These are phyloP conservation scores for Nidularia pulvinata DNA, from an alignment of 768 basidiomycete species.

Conservation along the genomic window DNA sequence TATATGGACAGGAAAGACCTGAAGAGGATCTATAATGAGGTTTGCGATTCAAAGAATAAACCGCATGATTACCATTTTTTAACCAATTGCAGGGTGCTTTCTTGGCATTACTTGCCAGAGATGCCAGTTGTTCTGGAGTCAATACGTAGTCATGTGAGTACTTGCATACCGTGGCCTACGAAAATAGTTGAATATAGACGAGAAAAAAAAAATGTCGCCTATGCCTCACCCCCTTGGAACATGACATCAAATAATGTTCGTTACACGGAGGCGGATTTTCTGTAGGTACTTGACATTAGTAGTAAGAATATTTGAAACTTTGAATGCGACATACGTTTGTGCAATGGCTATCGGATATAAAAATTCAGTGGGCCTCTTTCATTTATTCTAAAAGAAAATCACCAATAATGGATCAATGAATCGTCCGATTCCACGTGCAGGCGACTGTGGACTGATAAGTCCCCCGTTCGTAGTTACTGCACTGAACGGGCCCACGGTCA, in stretches of 20 bases:
- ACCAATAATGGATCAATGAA: slow-evolving; percentile 68
- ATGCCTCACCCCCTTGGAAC: slow-evolving; percentile 69
- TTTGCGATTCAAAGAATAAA: neutral
- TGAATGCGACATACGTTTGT: slow-evolving; percentile 59
- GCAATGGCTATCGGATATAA: slow-evolving; percentile 52
- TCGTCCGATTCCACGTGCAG: slow-evolving; percentile 39
- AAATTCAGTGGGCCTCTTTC: too few species aligned
- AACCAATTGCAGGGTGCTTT: slow-evolving; percentile 87
- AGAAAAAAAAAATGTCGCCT: slow-evolving; percentile 2
- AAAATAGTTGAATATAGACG: neutral
- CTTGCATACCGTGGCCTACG: slow-evolving; percentile 65
- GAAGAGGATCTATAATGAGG: neutral
- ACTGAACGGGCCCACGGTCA: slow-evolving; percentile 40
- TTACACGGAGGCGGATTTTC: slow-evolving; percentile 87
- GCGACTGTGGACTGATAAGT: slow-evolving; percentile 68
- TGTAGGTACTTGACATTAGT: slow-evolving; percentile 18
- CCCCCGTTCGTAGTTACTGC: slow-evolving; percentile 54
- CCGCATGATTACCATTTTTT: slow-evolving; percentile 57
- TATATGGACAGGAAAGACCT: slow-evolving; percentile 79
- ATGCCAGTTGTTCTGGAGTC: slow-evolving; percentile 68
- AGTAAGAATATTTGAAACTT: neutral
- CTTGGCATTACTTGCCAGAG: slow-evolving; percentile 76
- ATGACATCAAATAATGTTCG: slow-evolving; percentile 81
- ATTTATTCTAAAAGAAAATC: slow-evolving; percentile 14
- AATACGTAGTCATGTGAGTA: slow-evolving; percentile 83